Evolutionary conservation across 1,139 yeast genomes (phyloP), one percentile per base, ranked within the genome.

Genomic region (Yamadazyma pseudoaaseri): DNA sequence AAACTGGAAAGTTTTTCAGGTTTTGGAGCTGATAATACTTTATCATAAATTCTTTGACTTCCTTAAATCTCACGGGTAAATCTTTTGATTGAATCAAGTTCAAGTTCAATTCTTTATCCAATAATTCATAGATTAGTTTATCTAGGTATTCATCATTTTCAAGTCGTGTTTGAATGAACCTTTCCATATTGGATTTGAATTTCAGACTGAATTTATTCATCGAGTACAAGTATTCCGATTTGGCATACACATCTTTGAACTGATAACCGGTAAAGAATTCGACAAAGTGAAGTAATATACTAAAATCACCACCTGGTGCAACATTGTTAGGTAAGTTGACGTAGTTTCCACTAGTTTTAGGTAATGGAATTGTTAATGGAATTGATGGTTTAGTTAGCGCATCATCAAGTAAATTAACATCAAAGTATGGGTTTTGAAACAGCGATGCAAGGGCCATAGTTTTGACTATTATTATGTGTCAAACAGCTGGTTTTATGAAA

Each of bases 31-130:
- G 56, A 45, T 69, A 70, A 44, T 60, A 67, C 22, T 58, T 47
- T 14, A 68, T 58, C 68, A 70, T 64, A 39, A 63, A 70, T 11
- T 45, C 42, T 47, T 68, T 70, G 31, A 70, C 73, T 33, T 60
- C 56, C 27, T 48, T 45, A 45, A 65, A 65, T 39, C 76, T 51
- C 15, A 43, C 34, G 13, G 62, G 55, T 36, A 63, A 62, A 18
- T 65, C 64, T 23, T 54, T 49, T 1, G 70, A 58, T 26, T 49
- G 51, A 39, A 67, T 68, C 39, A 70, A 53, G 37, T 68, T 68
- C 52, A 69, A 56, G 32, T 61, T 56, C 36, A 69, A 49, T 42
- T 70, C 76, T 47, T 58, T 62, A 39, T 65, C 65, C 21, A 69
- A 52, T 39, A 69, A 55, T 7, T 55, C 58, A 42, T 60, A 59